Conservation (phyloP, 805 yeast genomes). For the Candida quercuum region DNA sequence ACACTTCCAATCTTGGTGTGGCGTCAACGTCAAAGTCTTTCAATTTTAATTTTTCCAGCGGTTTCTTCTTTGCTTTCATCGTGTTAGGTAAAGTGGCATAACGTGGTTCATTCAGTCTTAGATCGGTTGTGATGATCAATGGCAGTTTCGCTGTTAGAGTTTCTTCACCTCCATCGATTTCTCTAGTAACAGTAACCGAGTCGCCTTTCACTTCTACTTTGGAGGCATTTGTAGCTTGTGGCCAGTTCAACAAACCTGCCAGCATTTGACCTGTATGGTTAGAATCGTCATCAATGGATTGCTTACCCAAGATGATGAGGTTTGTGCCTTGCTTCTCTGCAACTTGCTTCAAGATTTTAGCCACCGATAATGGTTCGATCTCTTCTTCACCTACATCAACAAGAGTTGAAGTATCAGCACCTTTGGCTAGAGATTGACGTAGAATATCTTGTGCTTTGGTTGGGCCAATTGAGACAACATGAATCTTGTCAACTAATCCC, state of each 20-base stretch:
- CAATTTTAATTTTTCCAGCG: conserved; percentile 61
- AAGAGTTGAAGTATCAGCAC: conserved; percentile 82
- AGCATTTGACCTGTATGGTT: conserved; percentile 96
- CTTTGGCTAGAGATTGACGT: conserved; percentile 90
- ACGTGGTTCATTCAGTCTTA: conserved; percentile 91
- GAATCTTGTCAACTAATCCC: conserved; percentile 69
- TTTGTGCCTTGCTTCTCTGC: conserved; percentile 69
- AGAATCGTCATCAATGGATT: conserved; percentile 92
- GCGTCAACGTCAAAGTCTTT: conserved; percentile 69
- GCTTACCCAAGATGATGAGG: conserved; percentile 88
- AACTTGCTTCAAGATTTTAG: conserved; percentile 72
- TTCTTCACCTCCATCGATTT: conserved; percentile 94
- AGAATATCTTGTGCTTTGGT: conserved; percentile 81
- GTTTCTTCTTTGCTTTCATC: conserved; percentile 98
- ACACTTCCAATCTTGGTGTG: conserved; percentile 56
- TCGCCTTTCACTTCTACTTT: conserved; percentile 63
- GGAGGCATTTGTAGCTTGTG: conserved; percentile 94
- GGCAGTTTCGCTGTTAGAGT: conserved; percentile 76
- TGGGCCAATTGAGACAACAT: conserved; percentile 90
- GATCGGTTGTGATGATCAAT: conserved; percentile 83
- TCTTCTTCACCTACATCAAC: conserved; percentile 69
- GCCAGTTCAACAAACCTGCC: conserved; percentile 92
- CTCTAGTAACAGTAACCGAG: conserved; percentile 71
- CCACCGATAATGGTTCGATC: conserved; percentile 84
- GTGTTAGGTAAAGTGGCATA: conserved; percentile 93